These are phyloP conservation scores for Leucocoprinus sp. DNA, from an alignment of 768 basidiomycete genomes.

Conservation along the genomic window DNA sequence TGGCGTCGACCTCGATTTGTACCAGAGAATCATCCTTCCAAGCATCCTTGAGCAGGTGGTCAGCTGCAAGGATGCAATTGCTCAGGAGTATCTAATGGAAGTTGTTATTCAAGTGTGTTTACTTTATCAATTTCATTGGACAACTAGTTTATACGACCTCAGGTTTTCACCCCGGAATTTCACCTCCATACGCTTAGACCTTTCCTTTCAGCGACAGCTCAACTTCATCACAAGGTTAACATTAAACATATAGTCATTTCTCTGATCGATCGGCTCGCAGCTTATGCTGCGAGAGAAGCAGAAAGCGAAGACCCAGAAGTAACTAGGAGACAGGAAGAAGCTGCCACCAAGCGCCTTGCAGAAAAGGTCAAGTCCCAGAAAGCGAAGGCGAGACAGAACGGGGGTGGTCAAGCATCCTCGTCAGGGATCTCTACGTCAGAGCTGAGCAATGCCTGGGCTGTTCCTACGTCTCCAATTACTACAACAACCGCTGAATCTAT, in stretches of 20 bases:
- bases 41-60: slow-evolving; percentile 95
- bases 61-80: slow-evolving; percentile 97
- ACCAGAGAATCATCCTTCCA: slow-evolving; percentile 78
- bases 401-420: slow-evolving; percentile 23
- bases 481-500: slow-evolving; percentile 4
- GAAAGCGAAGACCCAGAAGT: slow-evolving; percentile 96
- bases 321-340: slow-evolving; percentile 88
- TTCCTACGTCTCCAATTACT: slow-evolving; percentile 28
- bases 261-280: slow-evolving; percentile 90
- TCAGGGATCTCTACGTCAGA: slow-evolving; percentile 32
- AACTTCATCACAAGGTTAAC: slow-evolving; percentile 95
- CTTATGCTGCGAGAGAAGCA: slow-evolving; percentile 94
- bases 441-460: slow-evolving; percentile 34
- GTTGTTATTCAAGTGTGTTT: slow-evolving; percentile 86
- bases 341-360: slow-evolving; percentile 79
- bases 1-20: slow-evolving; percentile 92
- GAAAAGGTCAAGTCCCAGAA: slow-evolving; percentile 79
- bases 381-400: slow-evolving; percentile 49
- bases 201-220: slow-evolving; percentile 93
- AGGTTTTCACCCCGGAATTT: slow-evolving; percentile 99
- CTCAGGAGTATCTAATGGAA: slow-evolving; percentile 99
- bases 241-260: slow-evolving; percentile 99
- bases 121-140: neutral
- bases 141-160: slow-evolving; percentile 8
- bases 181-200: slow-evolving; percentile 93